Evolutionary conservation across 805 yeast species (phyloP).

Genomic region (Komagataella mondaviorum): DNA sequence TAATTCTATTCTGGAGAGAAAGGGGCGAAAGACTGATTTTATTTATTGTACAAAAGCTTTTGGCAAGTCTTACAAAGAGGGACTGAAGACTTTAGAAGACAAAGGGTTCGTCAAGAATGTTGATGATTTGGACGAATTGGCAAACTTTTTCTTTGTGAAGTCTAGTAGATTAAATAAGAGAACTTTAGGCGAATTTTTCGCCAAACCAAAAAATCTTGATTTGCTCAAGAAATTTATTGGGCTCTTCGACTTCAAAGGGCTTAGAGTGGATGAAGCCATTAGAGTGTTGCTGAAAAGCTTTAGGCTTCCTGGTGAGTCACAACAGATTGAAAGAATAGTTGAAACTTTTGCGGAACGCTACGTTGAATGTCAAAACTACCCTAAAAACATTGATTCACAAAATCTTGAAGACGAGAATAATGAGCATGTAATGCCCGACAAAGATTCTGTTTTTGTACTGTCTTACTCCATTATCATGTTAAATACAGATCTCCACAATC

Average conservation of each 20-base stretch:
- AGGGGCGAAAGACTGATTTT: slow-evolving; percentile 56
- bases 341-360: slow-evolving; percentile 79
- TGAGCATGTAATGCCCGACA: slow-evolving; percentile 52
- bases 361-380: slow-evolving; percentile 40
- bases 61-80: slow-evolving; percentile 69
- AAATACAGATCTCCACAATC: slow-evolving; percentile 88
- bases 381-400: slow-evolving; percentile 4
- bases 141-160: slow-evolving; percentile 61
- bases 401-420: slow-evolving; percentile 15
- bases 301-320: slow-evolving; percentile 95
- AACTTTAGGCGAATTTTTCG: slow-evolving; percentile 72
- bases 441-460: slow-evolving; percentile 79
- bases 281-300: slow-evolving; percentile 71
- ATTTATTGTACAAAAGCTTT: slow-evolving; percentile 62
- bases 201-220: slow-evolving; percentile 55
- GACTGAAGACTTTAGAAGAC: slow-evolving; percentile 50
- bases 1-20: slow-evolving; percentile 23
- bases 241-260: slow-evolving; percentile 58
- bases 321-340: slow-evolving; percentile 85
- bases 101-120: slow-evolving; percentile 43
- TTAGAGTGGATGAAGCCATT: slow-evolving; percentile 88
- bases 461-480: slow-evolving; percentile 89
- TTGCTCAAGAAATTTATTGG: slow-evolving; percentile 53
- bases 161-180: slow-evolving; percentile 81
- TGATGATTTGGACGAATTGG: slow-evolving; percentile 47